Evolutionary conservation across 78 protist genomes (phyloP).

Genomic region (Chrysochromulina tobinii): DNA sequence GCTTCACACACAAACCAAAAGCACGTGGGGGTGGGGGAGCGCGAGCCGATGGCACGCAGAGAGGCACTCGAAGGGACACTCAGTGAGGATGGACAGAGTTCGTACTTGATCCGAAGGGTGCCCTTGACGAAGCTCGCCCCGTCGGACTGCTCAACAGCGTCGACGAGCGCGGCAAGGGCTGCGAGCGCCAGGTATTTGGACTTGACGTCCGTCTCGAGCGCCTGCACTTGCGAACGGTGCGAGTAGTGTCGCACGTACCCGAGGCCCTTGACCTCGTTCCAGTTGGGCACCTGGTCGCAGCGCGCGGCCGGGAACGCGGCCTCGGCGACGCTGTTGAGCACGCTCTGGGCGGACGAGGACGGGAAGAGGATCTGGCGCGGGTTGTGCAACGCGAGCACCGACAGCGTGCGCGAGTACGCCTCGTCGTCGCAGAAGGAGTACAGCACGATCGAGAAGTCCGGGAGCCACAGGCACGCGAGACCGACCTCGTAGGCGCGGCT

Average conservation of each 20-base stretch:
- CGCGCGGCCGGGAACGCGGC: not conserved
- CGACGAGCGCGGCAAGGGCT: no score
- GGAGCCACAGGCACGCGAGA: not conserved
- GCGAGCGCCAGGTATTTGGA: no score
- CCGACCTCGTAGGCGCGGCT: not conserved
- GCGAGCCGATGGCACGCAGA: no score
- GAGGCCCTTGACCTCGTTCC: not conserved
- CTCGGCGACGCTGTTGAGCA: not conserved
- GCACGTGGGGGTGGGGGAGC: no score
- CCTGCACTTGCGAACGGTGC: not conserved
- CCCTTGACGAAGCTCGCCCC: not conserved
- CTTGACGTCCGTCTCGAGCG: not conserved
- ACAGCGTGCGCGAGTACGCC: not conserved
- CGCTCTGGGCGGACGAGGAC: not conserved
- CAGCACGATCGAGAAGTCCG: not conserved
- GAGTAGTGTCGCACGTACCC: not conserved
- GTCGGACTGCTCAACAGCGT: not conserved
- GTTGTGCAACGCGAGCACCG: not conserved
- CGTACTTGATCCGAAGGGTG: not conserved
- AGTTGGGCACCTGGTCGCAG: not conserved
- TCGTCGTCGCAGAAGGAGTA: not conserved
- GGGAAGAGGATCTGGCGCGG: not conserved
- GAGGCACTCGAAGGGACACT: no score
- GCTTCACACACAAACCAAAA: no score
- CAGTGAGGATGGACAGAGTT: no score